These are phyloP conservation scores for Scenedesmus sp. DNA, from an alignment of 163 green algal genomes.

Conservation along the genomic window DNA sequence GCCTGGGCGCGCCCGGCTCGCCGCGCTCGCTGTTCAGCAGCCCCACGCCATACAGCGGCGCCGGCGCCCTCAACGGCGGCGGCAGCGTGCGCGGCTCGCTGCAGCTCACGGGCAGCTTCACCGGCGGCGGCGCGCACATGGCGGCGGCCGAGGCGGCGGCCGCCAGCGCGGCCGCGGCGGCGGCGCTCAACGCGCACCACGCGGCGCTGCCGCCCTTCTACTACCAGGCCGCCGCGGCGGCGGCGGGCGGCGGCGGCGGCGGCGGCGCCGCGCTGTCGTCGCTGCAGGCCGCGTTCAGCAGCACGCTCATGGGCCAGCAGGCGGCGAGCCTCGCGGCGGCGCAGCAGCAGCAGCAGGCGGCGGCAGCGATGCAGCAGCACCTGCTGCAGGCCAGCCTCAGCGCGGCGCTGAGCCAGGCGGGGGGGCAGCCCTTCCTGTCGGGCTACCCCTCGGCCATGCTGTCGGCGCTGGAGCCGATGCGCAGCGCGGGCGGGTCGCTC, in stretches of 20 bases:
- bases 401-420: constrained; percentile 4
- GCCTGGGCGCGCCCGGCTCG: constrained; percentile 18
- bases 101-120: constrained; percentile 20
- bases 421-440: constrained; percentile 16
- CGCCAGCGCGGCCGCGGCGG: constrained; percentile 17
- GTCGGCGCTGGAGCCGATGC: constrained; percentile 42
- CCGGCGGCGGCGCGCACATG: not conserved
- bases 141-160: constrained; percentile 23
- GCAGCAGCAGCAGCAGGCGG: constrained; percentile 35
- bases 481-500: constrained; percentile 35
- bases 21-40: constrained; percentile 31
- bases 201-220: constrained; percentile 30
- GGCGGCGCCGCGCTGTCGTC: not conserved
- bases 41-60: constrained; percentile 9
- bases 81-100: constrained; percentile 20
- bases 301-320: not conserved
- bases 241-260: constrained; percentile 21
- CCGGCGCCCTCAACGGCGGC: not conserved
- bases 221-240: constrained; percentile 35
- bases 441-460: constrained; percentile 24
- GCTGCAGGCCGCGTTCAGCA: constrained; percentile 30
- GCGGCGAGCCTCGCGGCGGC: not conserved
- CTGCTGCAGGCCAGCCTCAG: constrained; percentile 21
- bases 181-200: not conserved
- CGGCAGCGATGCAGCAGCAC: constrained; percentile 33